Evolutionary conservation across 163 green algal genomes (phyloP).

Genomic region (Scenedesmus sp.): DNA sequence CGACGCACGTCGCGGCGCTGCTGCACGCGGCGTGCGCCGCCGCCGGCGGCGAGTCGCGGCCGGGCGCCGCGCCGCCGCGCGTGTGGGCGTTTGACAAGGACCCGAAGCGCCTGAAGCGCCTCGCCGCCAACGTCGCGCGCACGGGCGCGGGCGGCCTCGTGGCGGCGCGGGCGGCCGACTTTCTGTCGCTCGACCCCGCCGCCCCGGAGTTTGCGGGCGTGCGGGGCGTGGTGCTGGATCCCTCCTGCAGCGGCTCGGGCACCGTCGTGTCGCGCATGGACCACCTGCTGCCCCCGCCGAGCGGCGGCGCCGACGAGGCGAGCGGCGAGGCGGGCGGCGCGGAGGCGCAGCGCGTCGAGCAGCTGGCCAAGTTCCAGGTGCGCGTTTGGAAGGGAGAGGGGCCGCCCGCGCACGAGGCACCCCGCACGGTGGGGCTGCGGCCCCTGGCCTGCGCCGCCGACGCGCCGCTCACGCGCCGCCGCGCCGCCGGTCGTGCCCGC

Average conservation of each 20-base stretch:
- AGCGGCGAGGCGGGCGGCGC: neutral
- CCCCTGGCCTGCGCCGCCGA: too few species aligned
- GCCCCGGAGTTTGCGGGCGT: constrained; percentile 56
- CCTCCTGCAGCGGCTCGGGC: constrained; percentile 93
- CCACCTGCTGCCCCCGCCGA: constrained; percentile 77
- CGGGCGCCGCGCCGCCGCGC: constrained; percentile 49
- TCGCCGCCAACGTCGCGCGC: constrained; percentile 70
- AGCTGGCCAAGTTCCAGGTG: constrained; percentile 75
- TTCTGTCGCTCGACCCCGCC: constrained; percentile 73
- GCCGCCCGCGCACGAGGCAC: neutral
- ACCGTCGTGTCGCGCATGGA: constrained; percentile 85
- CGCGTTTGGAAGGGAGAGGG: neutral
- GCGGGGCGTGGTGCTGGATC: constrained; percentile 88
- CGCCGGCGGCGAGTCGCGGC: neutral
- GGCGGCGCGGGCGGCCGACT: constrained; percentile 69
- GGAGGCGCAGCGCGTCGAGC: constrained; percentile 60
- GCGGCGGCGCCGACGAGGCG: neutral
- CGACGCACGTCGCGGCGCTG: constrained; percentile 91
- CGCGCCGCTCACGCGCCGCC: neutral
- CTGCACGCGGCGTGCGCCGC: constrained; percentile 31
- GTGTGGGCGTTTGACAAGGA: constrained; percentile 92
- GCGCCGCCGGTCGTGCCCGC: constrained; percentile 5
- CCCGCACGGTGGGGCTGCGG: neutral
- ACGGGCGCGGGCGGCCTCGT: constrained; percentile 64
- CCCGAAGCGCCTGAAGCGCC: constrained; percentile 66